Evolutionary conservation across 306 rosid genomes (phyloP).

Genomic region (Carpinus fangiana): DNA sequence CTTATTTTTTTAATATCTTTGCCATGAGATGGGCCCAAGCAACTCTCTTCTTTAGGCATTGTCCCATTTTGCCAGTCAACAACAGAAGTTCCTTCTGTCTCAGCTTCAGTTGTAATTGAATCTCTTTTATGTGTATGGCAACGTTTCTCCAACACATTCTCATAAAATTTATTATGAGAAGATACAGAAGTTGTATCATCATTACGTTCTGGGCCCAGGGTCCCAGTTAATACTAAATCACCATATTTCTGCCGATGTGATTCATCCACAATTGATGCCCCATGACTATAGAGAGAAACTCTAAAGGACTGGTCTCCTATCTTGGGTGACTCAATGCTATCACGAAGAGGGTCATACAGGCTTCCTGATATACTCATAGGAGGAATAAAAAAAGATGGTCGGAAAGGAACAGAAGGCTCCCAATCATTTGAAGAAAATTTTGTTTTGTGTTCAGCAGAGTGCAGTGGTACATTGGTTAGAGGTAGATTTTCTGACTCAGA

Average conservation of each 20-base stretch:
- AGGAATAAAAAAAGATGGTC: conserved; percentile 76
- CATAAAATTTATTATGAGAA: conserved; percentile 57
- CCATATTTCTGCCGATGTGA: conserved; percentile 36
- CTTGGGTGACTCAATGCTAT: conserved; percentile 74
- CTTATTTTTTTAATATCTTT: conserved; percentile 36
- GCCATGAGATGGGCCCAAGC: conserved; percentile 24
- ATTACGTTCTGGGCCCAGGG: conserved; percentile 45
- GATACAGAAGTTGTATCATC: conserved; percentile 78
- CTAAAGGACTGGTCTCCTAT: conserved; percentile 57
- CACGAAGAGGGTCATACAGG: conserved; percentile 69
- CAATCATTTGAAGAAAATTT: conserved; percentile 59
- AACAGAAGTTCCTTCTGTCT: conserved; percentile 53
- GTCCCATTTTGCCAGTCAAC: conserved; percentile 47
- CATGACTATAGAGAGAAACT: conserved; percentile 52
- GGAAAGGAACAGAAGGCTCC: conserved; percentile 95
- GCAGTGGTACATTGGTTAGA: conserved; percentile 32
- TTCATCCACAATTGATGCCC: conserved; percentile 43
- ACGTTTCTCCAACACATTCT: conserved; percentile 48
- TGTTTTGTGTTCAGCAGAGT: conserved; percentile 40
- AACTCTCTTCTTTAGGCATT: conserved; percentile 37
- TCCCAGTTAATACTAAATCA: conserved; percentile 49
- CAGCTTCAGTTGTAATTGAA: conserved; percentile 47
- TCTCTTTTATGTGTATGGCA: conserved; percentile 46
- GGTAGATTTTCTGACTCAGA: conserved; percentile 45
- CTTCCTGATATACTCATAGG: conserved; percentile 48